Percentiles rank a stretch among this genome's conserved stretches.
phyloP scores from a whole-genome alignment of 2,329 filamentous ascomycete genomes.

The Diaporthe nobilis region DNA sequence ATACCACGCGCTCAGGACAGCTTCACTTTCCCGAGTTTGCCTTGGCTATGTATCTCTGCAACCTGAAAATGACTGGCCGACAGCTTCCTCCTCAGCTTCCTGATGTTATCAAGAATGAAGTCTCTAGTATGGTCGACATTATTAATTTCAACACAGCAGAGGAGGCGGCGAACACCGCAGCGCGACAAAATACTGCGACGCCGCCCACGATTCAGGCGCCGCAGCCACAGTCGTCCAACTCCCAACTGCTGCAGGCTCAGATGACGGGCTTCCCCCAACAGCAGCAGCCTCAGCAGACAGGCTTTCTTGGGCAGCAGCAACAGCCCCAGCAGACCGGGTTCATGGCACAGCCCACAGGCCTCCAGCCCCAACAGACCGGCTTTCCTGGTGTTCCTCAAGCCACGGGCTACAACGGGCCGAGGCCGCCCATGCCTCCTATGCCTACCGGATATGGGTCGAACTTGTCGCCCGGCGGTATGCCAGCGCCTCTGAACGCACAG shows the following conservation, averaged over 20 bases:
- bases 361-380: constrained; percentile 80
- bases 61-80: constrained; percentile 90
- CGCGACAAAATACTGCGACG: constrained; percentile 64
- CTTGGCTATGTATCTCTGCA: constrained; percentile 98
- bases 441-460: constrained; percentile 69
- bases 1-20: constrained; percentile 96
- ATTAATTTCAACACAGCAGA: constrained; percentile 95
- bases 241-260: constrained; percentile 74
- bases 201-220: constrained; percentile 75
- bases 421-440: constrained; percentile 89
- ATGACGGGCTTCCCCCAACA: constrained; percentile 79
- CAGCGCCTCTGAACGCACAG: constrained; percentile 84
- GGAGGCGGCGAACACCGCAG: constrained; percentile 66
- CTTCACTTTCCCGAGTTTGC: constrained; percentile 98
- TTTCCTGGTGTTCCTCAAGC: constrained; percentile 78
- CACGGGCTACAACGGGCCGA: constrained; percentile 84
- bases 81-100: constrained; percentile 81
- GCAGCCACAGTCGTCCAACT: constrained; percentile 81
- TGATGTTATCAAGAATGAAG: constrained; percentile 92
- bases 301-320: constrained; percentile 72
- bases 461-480: constrained; percentile 73
- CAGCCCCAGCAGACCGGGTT: constrained; percentile 70
- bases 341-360: constrained; percentile 63
- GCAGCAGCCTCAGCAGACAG: constrained; percentile 75
- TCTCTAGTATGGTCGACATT: constrained; percentile 99